Base-by-base conservation (phyloP, 2,329 filamentous ascomycete genomes). In the Ophiostoma quercus region DNA sequence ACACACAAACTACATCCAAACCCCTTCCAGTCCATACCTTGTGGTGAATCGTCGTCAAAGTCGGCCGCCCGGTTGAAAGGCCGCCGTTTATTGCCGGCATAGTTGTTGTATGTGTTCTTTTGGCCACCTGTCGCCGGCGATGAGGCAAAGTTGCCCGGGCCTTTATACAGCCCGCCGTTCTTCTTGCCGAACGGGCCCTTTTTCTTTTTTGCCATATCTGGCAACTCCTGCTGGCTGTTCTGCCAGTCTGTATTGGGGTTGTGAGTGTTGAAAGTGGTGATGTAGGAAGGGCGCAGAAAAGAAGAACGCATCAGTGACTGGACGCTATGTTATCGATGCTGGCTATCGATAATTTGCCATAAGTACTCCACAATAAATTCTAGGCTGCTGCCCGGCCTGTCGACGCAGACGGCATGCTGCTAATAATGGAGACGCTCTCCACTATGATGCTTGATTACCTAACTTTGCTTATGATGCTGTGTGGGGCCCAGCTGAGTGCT, bases 171-270 rank as follows among this genome's bases (percentile, higher is more conserved):
- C 68, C 66, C 29, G 67, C 65, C 62, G 9, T 34, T 34, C 47
- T 70, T 71, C 62, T 72, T 70, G 22, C 71, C 67, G 57, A 71
- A 57, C 47, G 43, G 54, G 1, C 70, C 70, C 39, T 74, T 76
- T 72, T 71, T 75, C 47, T 70, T 71, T 70, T 69, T 75, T 66
- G 71, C 71, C 73, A 75, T 75, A 5, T 25, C 41, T 67, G 65
- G 5, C 57, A 32, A 32, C n/a, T 19, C 1, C 5, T 62, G 12
- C 25, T 57, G 57, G 25, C 22, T 62, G 11, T 32, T 25, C 32
- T 29, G 22, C 57, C 57, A 62, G 25, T 62, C 25, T 62, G 12
- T 57, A 9, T 57, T 14, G 25, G 57, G 7, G 57, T 11, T 62
- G 25, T 32, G 57, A 62, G n/a, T 3, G 51, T 11, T 57, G n/a